Base-by-base conservation (phyloP, 192 early-diverging fungal genomes). In the Kickxella alabastrina region DNA sequence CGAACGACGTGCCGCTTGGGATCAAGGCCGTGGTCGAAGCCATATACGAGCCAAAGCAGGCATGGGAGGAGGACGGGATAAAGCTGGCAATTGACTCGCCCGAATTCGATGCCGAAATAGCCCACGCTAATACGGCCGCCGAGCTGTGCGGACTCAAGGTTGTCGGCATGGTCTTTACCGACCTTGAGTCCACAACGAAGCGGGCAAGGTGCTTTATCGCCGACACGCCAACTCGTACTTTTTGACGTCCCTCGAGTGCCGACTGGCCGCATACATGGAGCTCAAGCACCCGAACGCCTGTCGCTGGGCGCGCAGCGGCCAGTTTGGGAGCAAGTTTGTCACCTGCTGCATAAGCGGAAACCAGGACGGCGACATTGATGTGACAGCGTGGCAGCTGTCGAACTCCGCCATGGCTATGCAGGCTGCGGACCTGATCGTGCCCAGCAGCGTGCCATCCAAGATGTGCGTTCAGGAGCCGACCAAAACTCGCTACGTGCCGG, bases 331-430 rank as follows among this genome's bases (percentile, higher is more conserved):
- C 59, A 89, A 94, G 52, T 96, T 99, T 68, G 92, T 97, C 24
- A 97, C 95, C 0, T 91, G 87, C 68, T 87, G 95, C 5, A 77
- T 99, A n/a, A 77, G 86, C n/a, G 93, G 94, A 10, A 90, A 97
- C 54, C 60, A 79, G 29, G 88, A 96, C 22, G 86, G 86, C 18
- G 82, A 81, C 27, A 89, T 99, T 70, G 95, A 89, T 43, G 82
- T 95, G 2, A 77, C 70, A 0, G 83, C 88, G 1, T 99, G 87
- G 75, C 96, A 99, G 68, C 86, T 99, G 9, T 95, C 93, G 8
- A 92, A 94, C 53, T 84, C 85, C 15, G 84, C 86, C 32, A 83
- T 90, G 59, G 91, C 90, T 5, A 90, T 99, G 92, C 83, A 82
- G 24, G 80, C 86, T 13, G 95, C 92, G n/a, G 87, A 84, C 22